phyloP scores from a whole-genome alignment of 805 yeast species.

The Ogataea chonburiensis region DNA sequence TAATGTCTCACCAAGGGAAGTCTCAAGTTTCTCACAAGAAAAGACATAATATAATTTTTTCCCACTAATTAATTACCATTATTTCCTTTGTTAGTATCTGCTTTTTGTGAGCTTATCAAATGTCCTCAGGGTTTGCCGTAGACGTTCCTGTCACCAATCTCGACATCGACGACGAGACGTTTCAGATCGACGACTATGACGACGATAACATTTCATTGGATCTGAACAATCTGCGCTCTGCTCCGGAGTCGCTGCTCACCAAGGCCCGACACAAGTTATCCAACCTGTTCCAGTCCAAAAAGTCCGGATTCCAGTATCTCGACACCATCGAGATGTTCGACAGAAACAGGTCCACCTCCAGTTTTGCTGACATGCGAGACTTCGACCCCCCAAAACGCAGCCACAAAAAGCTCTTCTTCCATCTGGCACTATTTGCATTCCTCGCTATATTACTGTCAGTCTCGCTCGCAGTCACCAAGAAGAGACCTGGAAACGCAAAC shows the following conservation, averaged over 20 bases:
- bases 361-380: slow-evolving; percentile 24
- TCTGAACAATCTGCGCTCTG: slow-evolving; percentile 9
- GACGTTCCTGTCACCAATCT: slow-evolving; percentile 58
- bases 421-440: slow-evolving; percentile 9
- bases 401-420: slow-evolving; percentile 10
- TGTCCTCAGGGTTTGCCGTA: slow-evolving; percentile 28
- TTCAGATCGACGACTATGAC: slow-evolving; percentile 25
- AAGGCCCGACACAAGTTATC: slow-evolving; percentile 11
- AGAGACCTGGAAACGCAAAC: background rate
- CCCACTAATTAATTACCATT: background rate
- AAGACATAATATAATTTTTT: slow-evolving; percentile 5
- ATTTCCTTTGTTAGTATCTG: background rate
- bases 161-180: slow-evolving; percentile 40
- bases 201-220: slow-evolving; percentile 18
- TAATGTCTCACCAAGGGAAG: slow-evolving; percentile 12
- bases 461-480: slow-evolving; percentile 8
- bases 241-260: slow-evolving; percentile 7
- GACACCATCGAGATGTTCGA: slow-evolving; percentile 32
- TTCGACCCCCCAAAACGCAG: slow-evolving; percentile 5
- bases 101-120: slow-evolving; percentile 1
- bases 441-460: slow-evolving; percentile 10
- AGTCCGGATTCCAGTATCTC: slow-evolving; percentile 17
- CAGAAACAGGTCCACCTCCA: slow-evolving; percentile 23
- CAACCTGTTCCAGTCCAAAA: slow-evolving; percentile 6
- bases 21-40: slow-evolving; percentile 2